These are phyloP conservation scores for Entophlyctis helioformis DNA, from an alignment of 192 early-diverging fungal genomes.

Conservation along the genomic window DNA sequence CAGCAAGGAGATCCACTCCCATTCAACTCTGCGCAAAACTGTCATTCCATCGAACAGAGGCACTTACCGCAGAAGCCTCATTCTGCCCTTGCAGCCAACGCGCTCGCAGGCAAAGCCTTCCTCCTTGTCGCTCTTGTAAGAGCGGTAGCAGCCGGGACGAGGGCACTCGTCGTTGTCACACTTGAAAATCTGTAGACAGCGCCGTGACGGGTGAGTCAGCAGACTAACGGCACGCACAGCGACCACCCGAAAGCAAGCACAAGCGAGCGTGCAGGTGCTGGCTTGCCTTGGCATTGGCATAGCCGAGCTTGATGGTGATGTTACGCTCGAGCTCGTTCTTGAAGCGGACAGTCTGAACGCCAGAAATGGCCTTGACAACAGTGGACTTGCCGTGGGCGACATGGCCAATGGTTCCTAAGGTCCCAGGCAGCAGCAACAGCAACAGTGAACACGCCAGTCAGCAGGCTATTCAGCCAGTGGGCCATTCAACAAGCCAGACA, in stretches of 20 bases:
- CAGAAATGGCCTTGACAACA: conserved; percentile 96
- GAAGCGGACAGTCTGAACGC: conserved; percentile 95
- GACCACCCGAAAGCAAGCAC: neutral
- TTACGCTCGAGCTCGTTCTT: conserved; percentile 97
- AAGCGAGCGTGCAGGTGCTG: neutral
- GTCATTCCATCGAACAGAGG: no score
- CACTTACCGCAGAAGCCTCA: conserved; percentile 68
- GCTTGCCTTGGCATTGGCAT: conserved; percentile 90
- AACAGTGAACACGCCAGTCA: no score
- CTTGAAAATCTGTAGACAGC: conserved; percentile 74
- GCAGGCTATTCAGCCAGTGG: no score
- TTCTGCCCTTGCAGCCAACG: conserved; percentile 68
- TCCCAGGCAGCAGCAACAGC: no score
- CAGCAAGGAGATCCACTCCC: no score
- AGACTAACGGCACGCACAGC: neutral
- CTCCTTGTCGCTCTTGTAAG: conserved; percentile 69
- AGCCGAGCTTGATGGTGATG: conserved; percentile 99
- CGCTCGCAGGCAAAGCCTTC: conserved; percentile 84
- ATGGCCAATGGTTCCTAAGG: conserved; percentile 98
- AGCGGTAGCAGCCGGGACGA: conserved; percentile 91
- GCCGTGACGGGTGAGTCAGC: no score
- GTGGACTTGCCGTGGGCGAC: conserved; percentile 99
- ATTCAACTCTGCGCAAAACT: neutral
- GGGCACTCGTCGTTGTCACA: conserved; percentile 88
- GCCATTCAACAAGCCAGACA: no score